Conservation (phyloP, 768 basidiomycete species). For the Russula compacta region DNA sequence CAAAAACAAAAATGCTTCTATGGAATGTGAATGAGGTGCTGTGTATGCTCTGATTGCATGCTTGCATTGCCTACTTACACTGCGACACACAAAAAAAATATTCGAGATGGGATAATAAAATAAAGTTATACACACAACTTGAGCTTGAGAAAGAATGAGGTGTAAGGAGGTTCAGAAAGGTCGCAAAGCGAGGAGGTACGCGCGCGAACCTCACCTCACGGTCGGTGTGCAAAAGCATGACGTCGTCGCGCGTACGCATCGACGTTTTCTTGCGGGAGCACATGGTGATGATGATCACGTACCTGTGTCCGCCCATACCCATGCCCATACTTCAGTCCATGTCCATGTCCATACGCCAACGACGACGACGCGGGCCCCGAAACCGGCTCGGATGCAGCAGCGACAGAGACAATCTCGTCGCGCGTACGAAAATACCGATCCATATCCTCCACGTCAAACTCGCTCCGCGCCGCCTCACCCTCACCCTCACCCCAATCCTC, state of each 20-base stretch:
- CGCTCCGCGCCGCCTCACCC: constrained; percentile 28
- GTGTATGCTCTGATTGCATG: not conserved
- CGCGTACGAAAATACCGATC: constrained; percentile 58
- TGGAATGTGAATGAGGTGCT: not conserved
- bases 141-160: no score
- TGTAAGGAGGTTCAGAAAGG: no score
- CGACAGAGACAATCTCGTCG: constrained; percentile 21
- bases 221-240: not conserved
- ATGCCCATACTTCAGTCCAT: not conserved
- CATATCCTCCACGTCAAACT: constrained; percentile 64
- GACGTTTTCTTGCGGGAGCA: not conserved
- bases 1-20: not conserved
- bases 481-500: constrained; percentile 10
- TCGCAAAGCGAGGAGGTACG: not conserved
- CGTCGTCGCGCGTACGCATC: constrained; percentile 1
- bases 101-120: not conserved
- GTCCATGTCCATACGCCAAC: not conserved
- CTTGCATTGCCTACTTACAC: not conserved
- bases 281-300: not conserved
- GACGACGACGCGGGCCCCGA: no score
- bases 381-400: constrained; percentile 3
- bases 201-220: not conserved
- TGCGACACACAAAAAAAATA: not conserved
- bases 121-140: not conserved
- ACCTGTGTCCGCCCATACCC: not conserved